Evolutionary conservation across 2,329 filamentous ascomycete species (phyloP).

Genomic region (Epichloe elymi): DNA sequence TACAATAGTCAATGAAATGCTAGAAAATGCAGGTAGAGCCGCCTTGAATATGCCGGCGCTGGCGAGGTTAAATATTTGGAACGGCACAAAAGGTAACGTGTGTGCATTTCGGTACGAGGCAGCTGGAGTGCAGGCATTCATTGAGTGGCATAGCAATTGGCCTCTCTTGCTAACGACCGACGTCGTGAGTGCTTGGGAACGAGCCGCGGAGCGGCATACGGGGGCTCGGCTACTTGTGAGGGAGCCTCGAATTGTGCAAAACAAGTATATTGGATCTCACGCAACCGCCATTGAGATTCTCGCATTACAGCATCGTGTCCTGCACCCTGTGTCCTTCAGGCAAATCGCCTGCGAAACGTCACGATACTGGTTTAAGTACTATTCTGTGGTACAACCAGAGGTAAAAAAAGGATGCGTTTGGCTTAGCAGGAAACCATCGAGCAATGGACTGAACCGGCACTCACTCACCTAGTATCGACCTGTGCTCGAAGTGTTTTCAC

Average conservation of each 20-base stretch:
- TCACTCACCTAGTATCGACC: too few species aligned
- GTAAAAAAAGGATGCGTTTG: too few species aligned
- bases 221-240: background rate
- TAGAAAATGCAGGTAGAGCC: background rate
- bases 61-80: background rate
- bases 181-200: background rate
- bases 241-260: background rate
- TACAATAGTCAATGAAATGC: background rate
- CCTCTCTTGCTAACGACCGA: background rate
- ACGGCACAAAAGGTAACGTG: background rate
- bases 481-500: too few species aligned
- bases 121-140: background rate
- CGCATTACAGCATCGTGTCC: background rate
- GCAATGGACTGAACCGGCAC: too few species aligned
- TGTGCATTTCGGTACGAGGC: background rate
- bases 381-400: background rate
- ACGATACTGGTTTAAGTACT: slow-evolving; percentile 1
- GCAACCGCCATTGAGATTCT: slow-evolving; percentile 1
- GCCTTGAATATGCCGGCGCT: background rate
- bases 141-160: background rate
- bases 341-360: slow-evolving; percentile 1
- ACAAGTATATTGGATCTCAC: background rate
- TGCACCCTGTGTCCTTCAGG: background rate
- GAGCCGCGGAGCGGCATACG: background rate
- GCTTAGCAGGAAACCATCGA: too few species aligned